Evolutionary conservation across 495 filamentous ascomycete genomes (phyloP), one percentile per base, ranked within the genome.

Genomic region (Podospora conica): DNA sequence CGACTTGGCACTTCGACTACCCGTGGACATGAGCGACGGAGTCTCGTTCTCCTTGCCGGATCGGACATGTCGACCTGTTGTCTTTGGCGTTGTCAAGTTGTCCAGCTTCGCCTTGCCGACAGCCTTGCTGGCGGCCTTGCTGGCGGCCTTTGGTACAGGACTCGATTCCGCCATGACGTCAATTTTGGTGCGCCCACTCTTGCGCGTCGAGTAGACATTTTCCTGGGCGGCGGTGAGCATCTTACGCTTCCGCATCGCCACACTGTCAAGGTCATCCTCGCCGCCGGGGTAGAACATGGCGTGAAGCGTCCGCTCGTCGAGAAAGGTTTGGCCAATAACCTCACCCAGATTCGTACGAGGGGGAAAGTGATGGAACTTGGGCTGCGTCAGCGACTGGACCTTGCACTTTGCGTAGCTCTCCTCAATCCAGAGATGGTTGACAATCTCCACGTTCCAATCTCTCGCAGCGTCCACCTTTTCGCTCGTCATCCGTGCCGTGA

Each of bases 381-480:
- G 79, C 65, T 90, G 83, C 2, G 88, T 85, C 4, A 92, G 71
- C 1, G 82, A 82, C 70, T 90, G 88, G 53, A 87, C 75, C 71
- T 89, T 80, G 82, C 92, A 96, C 72, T 88, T 90, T 7, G 93
- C 91, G 73, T 98, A 99, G 76, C 92, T 93, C 69, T 99, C 96
- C 74, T 99, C 95, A 56, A 99, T 84, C 95, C 95, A 99, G 1
- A 99, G 81, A 71, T 98, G 94, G 74, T 99, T 99, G 63, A 96
- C 82, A 67, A 96, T 88, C 55, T 94, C 77, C 28, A 98, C 87
- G 31, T 88, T 88, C 95, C 95, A 99, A 75, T 98, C 96, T 69
- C 83, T 85, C 0, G 95, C 95, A 0, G 95, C 95, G 7, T 86
- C 86, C 71, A 89, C 96, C 75, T 99, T 99, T 73, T 98, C 95